Evolutionary conservation across 176 grass and related monocot species (phyloP).

Genomic region (Eragrostis curvula): DNA sequence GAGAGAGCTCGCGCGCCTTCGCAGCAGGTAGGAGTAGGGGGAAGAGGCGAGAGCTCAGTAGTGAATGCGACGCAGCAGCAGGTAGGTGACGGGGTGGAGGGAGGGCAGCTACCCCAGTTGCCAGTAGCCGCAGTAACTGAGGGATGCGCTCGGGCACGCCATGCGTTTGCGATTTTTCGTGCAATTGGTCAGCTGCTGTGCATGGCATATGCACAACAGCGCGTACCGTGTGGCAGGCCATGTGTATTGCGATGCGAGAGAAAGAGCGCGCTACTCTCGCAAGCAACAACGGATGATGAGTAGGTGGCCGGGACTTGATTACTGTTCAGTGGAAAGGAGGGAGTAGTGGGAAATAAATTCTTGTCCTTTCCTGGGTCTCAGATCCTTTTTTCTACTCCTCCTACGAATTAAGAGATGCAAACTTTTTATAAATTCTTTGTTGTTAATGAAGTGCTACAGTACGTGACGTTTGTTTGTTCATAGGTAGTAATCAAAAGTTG

Average conservation of each 20-base stretch:
- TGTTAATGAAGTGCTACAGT: too few relatives aligned
- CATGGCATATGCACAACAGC: too few relatives aligned
- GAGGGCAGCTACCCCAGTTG: too few relatives aligned
- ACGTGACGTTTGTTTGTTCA: too few relatives aligned
- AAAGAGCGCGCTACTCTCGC: too few relatives aligned
- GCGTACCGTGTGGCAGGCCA: not conserved
- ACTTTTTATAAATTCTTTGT: too few relatives aligned
- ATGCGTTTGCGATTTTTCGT: not conserved
- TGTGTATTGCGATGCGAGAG: not conserved
- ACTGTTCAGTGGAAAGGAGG: not conserved
- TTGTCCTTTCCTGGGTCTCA: constrained; percentile 10
- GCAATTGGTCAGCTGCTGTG: not conserved
- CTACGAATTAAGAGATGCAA: too few relatives aligned
- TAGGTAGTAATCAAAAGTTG: too few relatives aligned
- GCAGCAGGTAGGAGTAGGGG: not conserved
- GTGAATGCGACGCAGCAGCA: constrained; percentile 40
- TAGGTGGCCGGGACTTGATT: constrained; percentile 28
- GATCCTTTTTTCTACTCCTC: not conserved
- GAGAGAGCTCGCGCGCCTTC: not conserved
- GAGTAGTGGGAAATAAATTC: constrained; percentile 4
- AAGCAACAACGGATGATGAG: too few relatives aligned
- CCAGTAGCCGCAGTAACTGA: constrained; percentile 28
- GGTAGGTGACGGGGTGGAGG: constrained; percentile 30
- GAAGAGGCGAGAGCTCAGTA: not conserved
- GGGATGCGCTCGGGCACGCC: not conserved